These are phyloP conservation scores for Musa troglodytarum DNA, from an alignment of 176 grass and related monocot species.

Conservation along the genomic window DNA sequence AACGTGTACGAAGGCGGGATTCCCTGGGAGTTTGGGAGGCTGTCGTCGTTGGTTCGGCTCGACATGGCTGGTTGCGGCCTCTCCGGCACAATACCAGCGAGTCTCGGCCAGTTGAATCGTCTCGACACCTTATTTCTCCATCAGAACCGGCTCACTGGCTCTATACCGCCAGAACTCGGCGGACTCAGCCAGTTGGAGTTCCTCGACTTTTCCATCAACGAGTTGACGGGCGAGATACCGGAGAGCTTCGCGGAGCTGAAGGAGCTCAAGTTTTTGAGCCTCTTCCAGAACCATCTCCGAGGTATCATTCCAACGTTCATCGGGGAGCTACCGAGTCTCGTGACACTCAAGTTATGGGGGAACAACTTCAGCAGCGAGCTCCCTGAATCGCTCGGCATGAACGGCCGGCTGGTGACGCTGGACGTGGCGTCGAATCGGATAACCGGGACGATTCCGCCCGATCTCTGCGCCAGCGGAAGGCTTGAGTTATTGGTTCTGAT, in stretches of 20 bases:
- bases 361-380: constrained; percentile 76
- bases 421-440: constrained; percentile 68
- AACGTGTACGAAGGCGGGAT: constrained; percentile 64
- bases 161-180: constrained; percentile 47
- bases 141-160: constrained; percentile 45
- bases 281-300: constrained; percentile 65
- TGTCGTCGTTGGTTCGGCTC: constrained; percentile 43
- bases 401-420: constrained; percentile 42
- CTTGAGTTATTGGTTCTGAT: constrained; percentile 64
- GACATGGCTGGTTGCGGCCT: constrained; percentile 73
- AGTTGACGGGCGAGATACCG: constrained; percentile 65
- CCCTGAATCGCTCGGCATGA: constrained; percentile 37
- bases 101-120: constrained; percentile 28
- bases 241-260: constrained; percentile 29
- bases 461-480: constrained; percentile 39
- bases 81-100: constrained; percentile 45
- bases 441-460: constrained; percentile 42
- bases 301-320: constrained; percentile 49
- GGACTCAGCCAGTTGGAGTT: constrained; percentile 25
- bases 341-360: constrained; percentile 56
- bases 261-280: constrained; percentile 43
- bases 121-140: constrained; percentile 68
- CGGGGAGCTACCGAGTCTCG: constrained; percentile 36
- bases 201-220: constrained; percentile 77
- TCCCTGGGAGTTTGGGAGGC: constrained; percentile 39